Percentiles rank a stretch among this genome's conserved stretches.
phyloP scores from a whole-genome alignment of 1,139 yeast species.

The Yamadazyma sp. region DNA sequence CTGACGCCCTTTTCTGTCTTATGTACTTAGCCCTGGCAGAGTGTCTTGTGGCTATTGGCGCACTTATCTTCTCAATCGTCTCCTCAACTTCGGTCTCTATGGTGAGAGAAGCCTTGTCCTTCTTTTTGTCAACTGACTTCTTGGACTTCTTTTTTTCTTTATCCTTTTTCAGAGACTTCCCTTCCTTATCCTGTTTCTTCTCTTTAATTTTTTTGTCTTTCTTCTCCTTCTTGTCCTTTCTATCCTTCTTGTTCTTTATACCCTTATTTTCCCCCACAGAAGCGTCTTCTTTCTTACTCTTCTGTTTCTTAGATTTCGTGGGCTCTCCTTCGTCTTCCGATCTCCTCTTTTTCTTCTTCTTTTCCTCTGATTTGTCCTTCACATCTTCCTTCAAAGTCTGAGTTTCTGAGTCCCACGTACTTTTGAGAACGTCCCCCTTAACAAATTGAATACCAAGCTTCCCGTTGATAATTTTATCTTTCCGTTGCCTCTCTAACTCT shows the following conservation, averaged over 20 bases:
- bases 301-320: slow-evolving; percentile 19
- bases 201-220: slow-evolving; percentile 29
- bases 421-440: slow-evolving; percentile 75
- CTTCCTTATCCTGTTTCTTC: slow-evolving; percentile 25
- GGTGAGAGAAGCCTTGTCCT: slow-evolving; percentile 17
- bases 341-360: slow-evolving; percentile 20
- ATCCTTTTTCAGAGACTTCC: slow-evolving; percentile 16
- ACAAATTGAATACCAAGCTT: slow-evolving; percentile 88
- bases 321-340: slow-evolving; percentile 17
- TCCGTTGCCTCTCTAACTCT: slow-evolving; percentile 66
- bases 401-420: slow-evolving; percentile 79
- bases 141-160: slow-evolving; percentile 19
- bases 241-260: slow-evolving; percentile 25
- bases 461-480: slow-evolving; percentile 68
- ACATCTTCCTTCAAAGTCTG: slow-evolving; percentile 36
- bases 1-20: slow-evolving; percentile 85
- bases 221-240: slow-evolving; percentile 19
- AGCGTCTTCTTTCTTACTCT: slow-evolving; percentile 24
- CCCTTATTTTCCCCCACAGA: slow-evolving; percentile 24
- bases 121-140: slow-evolving; percentile 27
- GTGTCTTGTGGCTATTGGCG: slow-evolving; percentile 56
- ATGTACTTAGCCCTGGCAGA: slow-evolving; percentile 87
- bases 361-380: slow-evolving; percentile 20
- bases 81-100: slow-evolving; percentile 9
- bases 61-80: background rate